These are phyloP conservation scores for Fraxinus dipetala DNA, from an alignment of 305 asterid species.

Conservation along the genomic window DNA sequence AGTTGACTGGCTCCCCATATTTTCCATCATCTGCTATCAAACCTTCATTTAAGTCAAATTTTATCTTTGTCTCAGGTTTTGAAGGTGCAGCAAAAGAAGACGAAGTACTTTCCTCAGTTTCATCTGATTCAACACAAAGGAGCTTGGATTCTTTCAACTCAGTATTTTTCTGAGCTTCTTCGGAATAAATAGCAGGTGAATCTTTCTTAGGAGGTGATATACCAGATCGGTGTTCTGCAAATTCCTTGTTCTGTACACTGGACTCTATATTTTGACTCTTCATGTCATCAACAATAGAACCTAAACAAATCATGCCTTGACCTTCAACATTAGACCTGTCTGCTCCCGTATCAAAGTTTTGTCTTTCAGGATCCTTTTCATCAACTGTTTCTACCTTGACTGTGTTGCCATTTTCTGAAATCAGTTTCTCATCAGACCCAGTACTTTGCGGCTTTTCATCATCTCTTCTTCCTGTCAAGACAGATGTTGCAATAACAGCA, in stretches of 20 bases:
- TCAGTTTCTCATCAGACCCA: constrained; percentile 19
- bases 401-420: constrained; percentile 15
- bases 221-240: constrained; percentile 10
- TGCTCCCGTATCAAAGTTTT: constrained; percentile 8
- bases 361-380: constrained; percentile 18
- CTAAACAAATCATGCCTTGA: constrained; percentile 1
- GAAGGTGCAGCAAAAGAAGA: constrained; percentile 25
- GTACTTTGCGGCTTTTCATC: constrained; percentile 22
- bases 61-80: constrained; percentile 32
- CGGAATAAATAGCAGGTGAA: constrained; percentile 21
- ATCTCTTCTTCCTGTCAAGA: constrained; percentile 14
- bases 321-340: constrained; percentile 11
- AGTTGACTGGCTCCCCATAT: constrained; percentile 32
- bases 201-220: constrained; percentile 22
- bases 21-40: constrained; percentile 42
- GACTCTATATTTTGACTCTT: constrained; percentile 19
- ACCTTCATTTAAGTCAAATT: constrained; percentile 56
- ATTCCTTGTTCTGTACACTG: constrained; percentile 31
- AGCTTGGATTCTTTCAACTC: constrained; percentile 27
- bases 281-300: constrained; percentile 8
- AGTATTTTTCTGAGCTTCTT: constrained; percentile 24
- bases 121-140: constrained; percentile 27
- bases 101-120: constrained; percentile 18
- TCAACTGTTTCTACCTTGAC: constrained; percentile 17
- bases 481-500: constrained; percentile 1